phyloP scores from a whole-genome alignment of 2,329 filamentous ascomycete genomes.

The Penicillium sp. region DNA sequence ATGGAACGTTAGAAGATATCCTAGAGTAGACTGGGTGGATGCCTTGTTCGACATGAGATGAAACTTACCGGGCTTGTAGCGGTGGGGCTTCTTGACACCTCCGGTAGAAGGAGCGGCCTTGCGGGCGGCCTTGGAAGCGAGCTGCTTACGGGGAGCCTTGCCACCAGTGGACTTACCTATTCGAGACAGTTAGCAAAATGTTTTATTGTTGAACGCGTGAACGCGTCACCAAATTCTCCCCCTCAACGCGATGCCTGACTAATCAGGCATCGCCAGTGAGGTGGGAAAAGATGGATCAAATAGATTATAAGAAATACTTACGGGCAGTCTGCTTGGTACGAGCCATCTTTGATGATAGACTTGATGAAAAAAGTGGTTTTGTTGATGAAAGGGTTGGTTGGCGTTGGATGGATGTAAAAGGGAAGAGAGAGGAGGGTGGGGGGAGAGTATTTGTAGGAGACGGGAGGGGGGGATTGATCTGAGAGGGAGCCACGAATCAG shows the following conservation, averaged over 20 bases:
- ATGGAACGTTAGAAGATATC: conserved; percentile 26
- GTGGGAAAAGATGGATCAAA: conserved; percentile 1
- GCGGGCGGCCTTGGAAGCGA: conserved; percentile 97
- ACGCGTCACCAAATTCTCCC: conserved; percentile 11
- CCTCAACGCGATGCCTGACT: not conserved
- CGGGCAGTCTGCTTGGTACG: conserved; percentile 56
- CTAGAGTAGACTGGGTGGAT: no score
- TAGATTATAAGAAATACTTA: conserved; percentile 39
- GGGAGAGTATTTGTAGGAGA: conserved; percentile 44
- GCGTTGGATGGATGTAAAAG: conserved; percentile 36
- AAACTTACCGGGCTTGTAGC: conserved; percentile 73
- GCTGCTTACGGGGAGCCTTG: conserved; percentile 85
- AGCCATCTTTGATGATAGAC: conserved; percentile 46
- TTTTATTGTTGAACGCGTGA: conserved; percentile 19
- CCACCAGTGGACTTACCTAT: conserved; percentile 72
- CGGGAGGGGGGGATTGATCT: conserved; percentile 39
- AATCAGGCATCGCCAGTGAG: conserved; percentile 17
- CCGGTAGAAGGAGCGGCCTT: conserved; percentile 97
- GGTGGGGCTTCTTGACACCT: conserved; percentile 94
- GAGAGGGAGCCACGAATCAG: conserved; percentile 25
- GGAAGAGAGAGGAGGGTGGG: conserved; percentile 41
- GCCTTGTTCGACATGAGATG: not conserved
- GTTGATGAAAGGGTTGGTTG: conserved; percentile 33
- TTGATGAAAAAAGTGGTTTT: conserved; percentile 34
- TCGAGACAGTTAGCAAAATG: conserved; percentile 28